A percentile compares a stretch with the other conserved stretches of the same genome.
phyloP scores from a whole-genome alignment of 108 stramenopile genomes.

The Fragilariopsis cylindrus region DNA sequence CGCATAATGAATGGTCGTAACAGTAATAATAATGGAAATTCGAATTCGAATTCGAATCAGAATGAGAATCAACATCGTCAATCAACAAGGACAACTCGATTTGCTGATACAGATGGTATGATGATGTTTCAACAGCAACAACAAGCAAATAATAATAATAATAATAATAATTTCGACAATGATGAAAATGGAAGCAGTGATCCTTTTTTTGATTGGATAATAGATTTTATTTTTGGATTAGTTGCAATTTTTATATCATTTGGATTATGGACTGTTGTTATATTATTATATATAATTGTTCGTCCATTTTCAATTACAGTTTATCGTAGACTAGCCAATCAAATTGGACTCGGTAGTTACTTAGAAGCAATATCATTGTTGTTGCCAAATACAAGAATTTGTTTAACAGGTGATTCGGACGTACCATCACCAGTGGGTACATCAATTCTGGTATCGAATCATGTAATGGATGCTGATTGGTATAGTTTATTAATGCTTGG shows the following conservation, averaged over 20 bases:
- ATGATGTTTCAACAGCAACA: no score
- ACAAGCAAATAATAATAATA: no score
- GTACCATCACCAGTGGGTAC: conserved; percentile 70
- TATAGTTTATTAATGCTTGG: conserved; percentile 72
- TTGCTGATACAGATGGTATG: no score
- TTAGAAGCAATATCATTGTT: conserved; percentile 67
- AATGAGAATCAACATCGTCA: no score
- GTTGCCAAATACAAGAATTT: conserved; percentile 60
- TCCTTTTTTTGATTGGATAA: background rate
- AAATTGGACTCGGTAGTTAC: conserved; percentile 44
- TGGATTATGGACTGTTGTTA: conserved; percentile 42
- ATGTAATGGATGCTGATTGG: conserved; percentile 71
- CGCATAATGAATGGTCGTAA: no score
- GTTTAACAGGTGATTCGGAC: conserved; percentile 78
- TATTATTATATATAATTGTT: conserved; percentile 48
- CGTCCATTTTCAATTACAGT: conserved; percentile 56
- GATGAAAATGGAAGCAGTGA: background rate
- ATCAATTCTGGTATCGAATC: conserved; percentile 68
- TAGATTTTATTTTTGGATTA: conserved; percentile 15
- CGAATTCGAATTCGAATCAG: no score
- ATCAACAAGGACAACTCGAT: no score
- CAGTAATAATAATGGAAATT: no score
- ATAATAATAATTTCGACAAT: background rate
- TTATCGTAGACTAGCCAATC: conserved; percentile 52
- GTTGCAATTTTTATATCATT: conserved; percentile 36